phyloP scores from a whole-genome alignment of 2,329 filamentous ascomycete species.

The Neonectria magnoliae region DNA sequence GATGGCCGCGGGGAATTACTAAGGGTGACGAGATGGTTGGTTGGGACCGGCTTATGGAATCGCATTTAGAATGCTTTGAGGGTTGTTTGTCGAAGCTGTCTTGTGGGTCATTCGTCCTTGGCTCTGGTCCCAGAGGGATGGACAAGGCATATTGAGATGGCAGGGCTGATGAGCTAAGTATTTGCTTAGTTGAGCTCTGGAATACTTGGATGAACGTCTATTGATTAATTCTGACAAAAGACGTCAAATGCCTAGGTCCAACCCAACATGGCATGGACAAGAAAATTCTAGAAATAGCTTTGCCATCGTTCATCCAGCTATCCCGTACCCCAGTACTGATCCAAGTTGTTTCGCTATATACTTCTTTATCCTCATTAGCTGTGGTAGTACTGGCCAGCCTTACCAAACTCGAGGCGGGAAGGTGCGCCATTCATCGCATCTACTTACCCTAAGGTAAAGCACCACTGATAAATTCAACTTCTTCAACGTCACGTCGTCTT shows the following conservation, averaged over 20 bases:
- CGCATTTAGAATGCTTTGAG: neutral
- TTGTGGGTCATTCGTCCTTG: neutral
- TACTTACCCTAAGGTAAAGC: neutral
- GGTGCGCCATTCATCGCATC: neutral
- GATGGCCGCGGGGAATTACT: conserved; percentile 20
- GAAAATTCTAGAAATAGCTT: no score
- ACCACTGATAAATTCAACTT: neutral
- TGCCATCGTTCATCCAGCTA: no score
- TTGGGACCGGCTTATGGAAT: neutral
- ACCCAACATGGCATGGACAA: no score
- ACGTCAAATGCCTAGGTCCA: no score
- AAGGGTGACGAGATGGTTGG: conserved; percentile 28
- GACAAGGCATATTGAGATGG: neutral
- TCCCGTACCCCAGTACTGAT: neutral
- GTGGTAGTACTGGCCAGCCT: neutral
- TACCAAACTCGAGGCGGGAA: neutral
- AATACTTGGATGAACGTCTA: no score
- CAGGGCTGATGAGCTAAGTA: neutral
- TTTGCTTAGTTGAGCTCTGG: no score
- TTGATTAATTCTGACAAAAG: no score
- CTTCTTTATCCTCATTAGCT: neutral
- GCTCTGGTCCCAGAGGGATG: neutral
- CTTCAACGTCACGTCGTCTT: neutral
- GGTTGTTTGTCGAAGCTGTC: neutral
- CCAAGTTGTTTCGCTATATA: no score